Evolutionary conservation across 495 filamentous ascomycete species (phyloP).

Genomic region (Achaetomiella virescens): DNA sequence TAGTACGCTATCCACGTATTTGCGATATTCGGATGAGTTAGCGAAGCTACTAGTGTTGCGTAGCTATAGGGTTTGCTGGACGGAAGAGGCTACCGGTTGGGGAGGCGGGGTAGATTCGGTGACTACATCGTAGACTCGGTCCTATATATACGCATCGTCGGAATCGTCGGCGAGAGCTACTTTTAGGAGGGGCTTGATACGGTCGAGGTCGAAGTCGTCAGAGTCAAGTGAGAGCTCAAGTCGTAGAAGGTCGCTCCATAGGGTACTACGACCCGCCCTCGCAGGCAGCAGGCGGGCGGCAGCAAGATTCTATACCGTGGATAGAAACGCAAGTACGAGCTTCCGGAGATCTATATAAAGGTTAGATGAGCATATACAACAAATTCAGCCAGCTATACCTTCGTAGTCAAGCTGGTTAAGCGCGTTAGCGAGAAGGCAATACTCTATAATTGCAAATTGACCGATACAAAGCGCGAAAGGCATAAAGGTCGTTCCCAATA

Average conservation of each 20-base stretch:
- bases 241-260: constrained; percentile 22
- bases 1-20: neutral
- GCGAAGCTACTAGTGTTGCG: neutral
- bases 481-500: no score
- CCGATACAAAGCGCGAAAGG: constrained; percentile 28
- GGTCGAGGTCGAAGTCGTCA: constrained; percentile 32
- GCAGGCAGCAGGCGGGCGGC: constrained; percentile 25
- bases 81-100: neutral
- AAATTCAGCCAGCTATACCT: constrained; percentile 23
- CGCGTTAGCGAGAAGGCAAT: constrained; percentile 21
- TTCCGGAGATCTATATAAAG: constrained; percentile 20
- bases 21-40: neutral
- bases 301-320: constrained; percentile 25
- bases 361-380: constrained; percentile 17
- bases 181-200: constrained; percentile 29
- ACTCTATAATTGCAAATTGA: constrained; percentile 21
- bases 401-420: constrained; percentile 26
- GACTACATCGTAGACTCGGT: neutral
- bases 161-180: constrained; percentile 19
- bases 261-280: constrained; percentile 8
- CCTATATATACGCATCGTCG: neutral
- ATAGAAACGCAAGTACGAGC: constrained; percentile 17
- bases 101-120: neutral
- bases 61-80: no score
- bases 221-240: constrained; percentile 26